Conservation (phyloP, 2,329 filamentous ascomycete genomes). For the Diplodia mutila region DNA sequence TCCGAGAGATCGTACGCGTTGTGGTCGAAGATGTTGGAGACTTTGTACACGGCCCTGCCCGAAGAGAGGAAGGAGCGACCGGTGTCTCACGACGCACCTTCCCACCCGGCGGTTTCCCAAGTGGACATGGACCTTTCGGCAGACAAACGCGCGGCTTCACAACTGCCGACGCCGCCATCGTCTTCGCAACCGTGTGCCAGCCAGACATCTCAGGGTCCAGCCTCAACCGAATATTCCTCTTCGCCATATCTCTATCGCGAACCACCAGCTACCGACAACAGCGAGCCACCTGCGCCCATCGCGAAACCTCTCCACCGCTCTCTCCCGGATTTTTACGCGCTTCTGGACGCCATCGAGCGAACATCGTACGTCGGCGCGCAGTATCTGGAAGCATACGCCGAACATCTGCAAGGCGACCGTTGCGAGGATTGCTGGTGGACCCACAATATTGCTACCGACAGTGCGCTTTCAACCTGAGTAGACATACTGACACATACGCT, state of each 20-base stretch:
- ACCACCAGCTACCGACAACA: background rate
- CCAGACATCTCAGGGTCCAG: background rate
- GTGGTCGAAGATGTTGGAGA: slow-evolving; percentile 33
- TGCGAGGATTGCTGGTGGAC: slow-evolving; percentile 36
- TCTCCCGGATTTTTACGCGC: slow-evolving; percentile 32
- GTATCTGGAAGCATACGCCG: slow-evolving; percentile 36
- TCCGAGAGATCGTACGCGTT: slow-evolving; percentile 31
- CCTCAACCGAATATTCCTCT: background rate
- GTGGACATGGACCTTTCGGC: background rate
- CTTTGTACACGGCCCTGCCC: background rate
- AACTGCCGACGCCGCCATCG: slow-evolving; percentile 7
- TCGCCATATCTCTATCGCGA: background rate
- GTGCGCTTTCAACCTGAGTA: background rate
- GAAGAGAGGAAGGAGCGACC: background rate
- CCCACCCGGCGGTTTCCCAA: background rate
- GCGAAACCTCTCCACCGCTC: background rate
- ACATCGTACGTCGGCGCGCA: slow-evolving; percentile 29
- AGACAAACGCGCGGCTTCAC: background rate
- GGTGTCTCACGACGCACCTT: background rate
- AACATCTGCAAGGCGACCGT: slow-evolving; percentile 32
- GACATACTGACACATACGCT: background rate
- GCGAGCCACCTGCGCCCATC: background rate
- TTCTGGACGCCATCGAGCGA: slow-evolving; percentile 34
- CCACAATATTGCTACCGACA: slow-evolving; percentile 27
- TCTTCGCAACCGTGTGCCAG: slow-evolving; percentile 13